Evolutionary conservation across 345 rosid species (phyloP), one percentile per base, ranked within the genome.

Genomic region (Raphanus sativus): DNA sequence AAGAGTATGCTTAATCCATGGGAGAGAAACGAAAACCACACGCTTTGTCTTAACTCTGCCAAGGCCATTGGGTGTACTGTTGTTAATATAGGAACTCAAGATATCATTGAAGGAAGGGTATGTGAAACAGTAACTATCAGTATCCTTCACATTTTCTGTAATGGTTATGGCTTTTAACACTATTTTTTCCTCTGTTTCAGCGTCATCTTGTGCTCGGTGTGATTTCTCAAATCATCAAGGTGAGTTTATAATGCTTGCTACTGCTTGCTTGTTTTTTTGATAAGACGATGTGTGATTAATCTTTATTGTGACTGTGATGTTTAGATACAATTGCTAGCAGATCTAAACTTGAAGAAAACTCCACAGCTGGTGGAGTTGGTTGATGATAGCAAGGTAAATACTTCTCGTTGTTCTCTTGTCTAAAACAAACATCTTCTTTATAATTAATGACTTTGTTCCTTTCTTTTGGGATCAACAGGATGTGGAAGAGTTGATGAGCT

Each of bases 31-130:
- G 98, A 94, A 82, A 94, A 94, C 74, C 98, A 94, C 71, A 92
- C 99, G 10, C 93, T 94, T 21, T 94, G 97, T 65, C 90, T 95
- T 69, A 95, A 95, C 80, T 95, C 99, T 80, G 98, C 97, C 26
- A 95, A 95, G 84, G 99, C 98, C 6, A 90, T 95, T 86, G 99
- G 99, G 61, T 95, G 99, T 82, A 95, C 98, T 2, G 94, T 95
- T 6, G 99, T 95, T 81, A 95, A 95, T 80, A 95, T 95, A 42
- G 99, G 99, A 50, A 92, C 93, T 2, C 89, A 92, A 74, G 99
- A 95, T 40, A 84, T 95, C 70, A 89, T 90, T 79, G 98, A 95
- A 88, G 99, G 99, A 86, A 89, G 99, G 89, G 99, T 95, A 86
- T 63, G 96, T 30, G 30, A 55, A 29, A 42, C 10, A 69, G 30